Percentiles rank a stretch among this genome's conserved stretches.
Evolutionary conservation across 805 yeast genomes (phyloP).

Genomic region (Candida pini): DNA sequence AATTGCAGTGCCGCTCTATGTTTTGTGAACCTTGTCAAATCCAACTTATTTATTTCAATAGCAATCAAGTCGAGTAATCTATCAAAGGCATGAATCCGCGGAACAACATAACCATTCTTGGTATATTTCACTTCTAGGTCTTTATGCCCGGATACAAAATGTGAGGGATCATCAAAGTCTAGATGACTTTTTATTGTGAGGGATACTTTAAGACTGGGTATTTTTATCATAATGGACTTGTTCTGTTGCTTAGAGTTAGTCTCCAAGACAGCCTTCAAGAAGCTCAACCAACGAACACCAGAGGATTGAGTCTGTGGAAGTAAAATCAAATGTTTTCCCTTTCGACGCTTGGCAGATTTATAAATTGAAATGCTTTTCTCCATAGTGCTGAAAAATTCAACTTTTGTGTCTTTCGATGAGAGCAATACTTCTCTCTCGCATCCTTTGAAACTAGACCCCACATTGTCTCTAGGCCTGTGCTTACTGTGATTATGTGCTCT

Average conservation of each 20-base stretch:
- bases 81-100: conserved; percentile 28
- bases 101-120: conserved; percentile 20
- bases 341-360: conserved; percentile 12
- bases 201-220: conserved; percentile 42
- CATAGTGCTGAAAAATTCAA: conserved; percentile 54
- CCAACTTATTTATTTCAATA: conserved; percentile 15
- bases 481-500: neutral
- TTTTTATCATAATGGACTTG: conserved; percentile 25
- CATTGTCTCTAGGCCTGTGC: neutral
- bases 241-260: conserved; percentile 4
- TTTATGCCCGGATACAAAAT: conserved; percentile 1
- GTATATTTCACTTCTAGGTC: conserved; percentile 2
- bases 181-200: conserved; percentile 32
- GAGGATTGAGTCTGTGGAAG: conserved; percentile 47
- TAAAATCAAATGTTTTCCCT: conserved; percentile 39
- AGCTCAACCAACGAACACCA: conserved; percentile 59
- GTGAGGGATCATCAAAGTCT: conserved; percentile 4
- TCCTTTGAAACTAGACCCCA: conserved; percentile 1
- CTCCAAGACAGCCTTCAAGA: conserved; percentile 46
- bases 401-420: conserved; percentile 24
- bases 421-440: conserved; percentile 16
- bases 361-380: conserved; percentile 66
- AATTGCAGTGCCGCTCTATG: conserved; percentile 9
- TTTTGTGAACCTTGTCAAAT: conserved; percentile 2
- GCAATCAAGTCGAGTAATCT: conserved; percentile 35